These are phyloP conservation scores for Plantago coronopus DNA, from an alignment of 305 asterid species.

Conservation along the genomic window DNA sequence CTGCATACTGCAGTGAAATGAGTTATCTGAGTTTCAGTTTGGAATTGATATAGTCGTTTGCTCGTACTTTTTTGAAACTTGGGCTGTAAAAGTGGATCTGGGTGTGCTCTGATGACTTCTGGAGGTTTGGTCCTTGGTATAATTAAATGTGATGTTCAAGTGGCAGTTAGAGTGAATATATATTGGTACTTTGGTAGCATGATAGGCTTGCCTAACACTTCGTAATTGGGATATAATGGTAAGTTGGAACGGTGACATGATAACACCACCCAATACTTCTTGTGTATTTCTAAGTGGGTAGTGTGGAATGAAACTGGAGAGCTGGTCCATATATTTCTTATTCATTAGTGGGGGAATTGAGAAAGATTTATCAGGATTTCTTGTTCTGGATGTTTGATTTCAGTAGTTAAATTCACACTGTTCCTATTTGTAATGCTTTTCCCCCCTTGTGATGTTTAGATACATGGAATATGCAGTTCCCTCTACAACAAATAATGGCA, in stretches of 20 bases:
- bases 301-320: conserved; percentile 1
- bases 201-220: neutral
- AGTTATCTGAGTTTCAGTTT: neutral
- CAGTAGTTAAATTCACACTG: conserved; percentile 2
- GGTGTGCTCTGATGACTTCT: neutral
- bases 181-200: neutral
- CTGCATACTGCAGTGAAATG: neutral
- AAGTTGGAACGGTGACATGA: neutral
- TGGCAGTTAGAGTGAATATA: neutral
- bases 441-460: conserved; percentile 36
- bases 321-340: conserved; percentile 4
- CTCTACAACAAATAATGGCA: conserved; percentile 61
- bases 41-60: neutral
- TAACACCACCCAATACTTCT: neutral
- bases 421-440: conserved; percentile 12
- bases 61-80: neutral
- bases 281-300: neutral
- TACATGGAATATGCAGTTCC: conserved; percentile 73
- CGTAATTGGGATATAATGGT: neutral
- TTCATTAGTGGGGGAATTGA: neutral
- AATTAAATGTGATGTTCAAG: neutral
- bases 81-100: neutral
- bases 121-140: neutral
- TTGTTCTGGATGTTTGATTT: neutral
- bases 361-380: conserved; percentile 1